These are phyloP conservation scores for Urochloa ruziziensis DNA, from an alignment of 176 grass and related monocot species.

Conservation along the genomic window DNA sequence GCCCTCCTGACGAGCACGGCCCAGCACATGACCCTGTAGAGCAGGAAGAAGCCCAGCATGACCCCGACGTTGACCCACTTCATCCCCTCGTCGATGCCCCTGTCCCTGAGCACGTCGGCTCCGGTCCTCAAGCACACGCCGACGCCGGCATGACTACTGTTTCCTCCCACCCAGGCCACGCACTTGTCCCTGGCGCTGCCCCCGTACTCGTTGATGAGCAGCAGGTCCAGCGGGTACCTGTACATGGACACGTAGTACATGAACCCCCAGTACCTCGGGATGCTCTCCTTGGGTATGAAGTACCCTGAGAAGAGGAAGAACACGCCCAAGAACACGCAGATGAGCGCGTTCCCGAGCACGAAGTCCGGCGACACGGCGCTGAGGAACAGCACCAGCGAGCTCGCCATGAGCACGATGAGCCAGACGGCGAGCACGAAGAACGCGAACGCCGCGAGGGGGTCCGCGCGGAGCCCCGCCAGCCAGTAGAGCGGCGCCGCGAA, in stretches of 20 bases:
- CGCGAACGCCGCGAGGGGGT: constrained; percentile 34
- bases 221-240: constrained; percentile 74
- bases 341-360: constrained; percentile 82
- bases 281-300: constrained; percentile 85
- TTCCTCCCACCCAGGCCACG: constrained; percentile 41
- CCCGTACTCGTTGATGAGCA: constrained; percentile 92
- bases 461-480: constrained; percentile 68
- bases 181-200: constrained; percentile 41
- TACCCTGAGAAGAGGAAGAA: constrained; percentile 99
- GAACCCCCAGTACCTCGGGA: constrained; percentile 85
- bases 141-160: neutral
- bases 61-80: constrained; percentile 69
- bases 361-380: constrained; percentile 77
- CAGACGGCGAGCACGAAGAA: constrained; percentile 84
- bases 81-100: constrained; percentile 63
- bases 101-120: constrained; percentile 55
- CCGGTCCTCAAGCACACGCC: constrained; percentile 52
- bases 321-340: constrained; percentile 68
- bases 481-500: constrained; percentile 71
- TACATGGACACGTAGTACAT: constrained; percentile 97
- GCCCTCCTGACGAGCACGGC: constrained; percentile 71
- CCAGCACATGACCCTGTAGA: constrained; percentile 85
- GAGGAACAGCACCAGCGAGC: constrained; percentile 88
- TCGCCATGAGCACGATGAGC: constrained; percentile 88
- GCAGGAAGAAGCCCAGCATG: constrained; percentile 79